A percentile compares a stretch with the other conserved stretches of the same genome.
Evolutionary conservation across 1,284 basidiomycete species (phyloP).

Genomic region (Boletellus dicymbophilus): DNA sequence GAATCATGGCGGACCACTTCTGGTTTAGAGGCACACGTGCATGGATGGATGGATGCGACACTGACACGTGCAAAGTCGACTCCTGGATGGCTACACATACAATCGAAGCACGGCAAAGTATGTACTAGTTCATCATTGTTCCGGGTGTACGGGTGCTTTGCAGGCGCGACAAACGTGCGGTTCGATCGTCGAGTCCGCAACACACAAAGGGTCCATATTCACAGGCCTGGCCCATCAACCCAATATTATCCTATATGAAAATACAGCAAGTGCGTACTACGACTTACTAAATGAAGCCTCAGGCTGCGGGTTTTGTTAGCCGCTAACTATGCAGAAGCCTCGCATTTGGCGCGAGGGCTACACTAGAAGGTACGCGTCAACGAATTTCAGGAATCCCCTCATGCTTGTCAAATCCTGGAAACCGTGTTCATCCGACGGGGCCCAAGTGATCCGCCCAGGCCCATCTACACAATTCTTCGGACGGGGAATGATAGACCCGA

Average conservation of each 20-base stretch:
- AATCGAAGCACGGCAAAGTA: too few species aligned
- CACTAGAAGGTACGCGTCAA: slow-evolving; percentile 14
- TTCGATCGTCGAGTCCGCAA: background rate
- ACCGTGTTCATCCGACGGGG: slow-evolving; percentile 11
- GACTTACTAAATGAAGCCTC: slow-evolving; percentile 11
- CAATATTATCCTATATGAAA: too few species aligned
- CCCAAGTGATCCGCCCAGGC: too few species aligned
- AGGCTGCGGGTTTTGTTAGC: slow-evolving; percentile 21
- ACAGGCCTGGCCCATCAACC: too few species aligned
- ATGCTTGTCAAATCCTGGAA: slow-evolving; percentile 10
- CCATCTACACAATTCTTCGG: too few species aligned
- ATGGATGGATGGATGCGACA: background rate
- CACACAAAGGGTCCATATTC: too few species aligned
- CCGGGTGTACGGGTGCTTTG: too few species aligned
- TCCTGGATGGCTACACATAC: slow-evolving; percentile 19
- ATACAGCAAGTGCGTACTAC: too few species aligned
- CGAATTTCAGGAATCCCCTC: background rate
- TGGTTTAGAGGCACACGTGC: background rate
- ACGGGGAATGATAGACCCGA: slow-evolving; percentile 15
- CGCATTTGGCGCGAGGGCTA: slow-evolving; percentile 15
- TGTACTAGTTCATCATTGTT: too few species aligned
- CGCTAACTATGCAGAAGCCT: slow-evolving; percentile 22
- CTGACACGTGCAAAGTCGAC: too few species aligned
- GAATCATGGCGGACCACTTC: background rate
- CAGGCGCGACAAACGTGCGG: slow-evolving; percentile 5